Evolutionary conservation across 148 eudicot species (phyloP), one percentile per base, ranked within the genome.

Genomic region (Heliosperma pusillum): DNA sequence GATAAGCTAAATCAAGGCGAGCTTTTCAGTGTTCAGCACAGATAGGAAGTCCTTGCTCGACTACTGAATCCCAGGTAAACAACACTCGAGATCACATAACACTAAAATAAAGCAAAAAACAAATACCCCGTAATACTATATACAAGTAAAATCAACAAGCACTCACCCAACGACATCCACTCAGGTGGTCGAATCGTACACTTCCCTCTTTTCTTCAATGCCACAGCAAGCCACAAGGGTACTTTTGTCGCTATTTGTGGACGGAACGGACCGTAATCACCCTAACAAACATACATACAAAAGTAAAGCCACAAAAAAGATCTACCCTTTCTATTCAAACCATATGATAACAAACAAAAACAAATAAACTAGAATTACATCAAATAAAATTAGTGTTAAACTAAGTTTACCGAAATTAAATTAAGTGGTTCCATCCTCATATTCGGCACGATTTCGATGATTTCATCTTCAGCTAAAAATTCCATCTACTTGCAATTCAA

Each of bases 161-260:
- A 85, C 91, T 65, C 75, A 94, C 97, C 97, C 53, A 94, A 82
- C 3, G 93, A 84, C 93, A 94, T 89, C 98, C 97, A 94, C 70
- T 85, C 91, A 4, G 92, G 97, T 55, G 95, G 86, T 66, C 87
- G 88, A 78, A 93, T 86, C 6, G 90, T 86, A 86, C 97, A 93
- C 78, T 93, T 93, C 55, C 98, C 98, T 83, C 98, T 88, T 83
- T 85, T 93, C 88, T 93, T 91, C 84, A 93, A 78, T 62, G 98
- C 93, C 70, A 93, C 89, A 7, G 98, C 98, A 63, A 93, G 86
- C 98, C 97, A 91, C 59, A 91, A 55, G 8, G 98, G 98, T 44
- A 88, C 98, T 76, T 86, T 78, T 29, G 95, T 80, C 1, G 91
- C 84, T 60, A 93, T 87, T 83, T 87, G 93, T 2, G 97, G 97